Evolutionary conservation across 1,284 basidiomycete species (phyloP), one percentile per base, ranked within the genome.

Genomic region (Cystobasidiaceae sp.): DNA sequence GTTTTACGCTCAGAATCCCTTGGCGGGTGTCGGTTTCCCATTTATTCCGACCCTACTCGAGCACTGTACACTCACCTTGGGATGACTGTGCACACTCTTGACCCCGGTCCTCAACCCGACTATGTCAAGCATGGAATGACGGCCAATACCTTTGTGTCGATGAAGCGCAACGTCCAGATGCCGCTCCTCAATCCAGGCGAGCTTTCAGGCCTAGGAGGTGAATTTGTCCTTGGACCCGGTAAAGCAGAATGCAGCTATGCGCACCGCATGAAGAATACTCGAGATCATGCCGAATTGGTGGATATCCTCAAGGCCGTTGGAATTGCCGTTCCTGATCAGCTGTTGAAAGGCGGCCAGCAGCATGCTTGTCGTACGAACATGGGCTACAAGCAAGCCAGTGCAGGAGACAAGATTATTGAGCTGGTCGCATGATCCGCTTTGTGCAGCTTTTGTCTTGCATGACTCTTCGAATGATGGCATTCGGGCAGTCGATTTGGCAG

Each of bases 251-350:
- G 59, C 49, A 49, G n/a, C 23, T 62, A 27, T 52, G 59, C 59
- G 4, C 59, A 62, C 27, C 59, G 59, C 3, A 62, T 62, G 59
- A 41, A 41, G 48, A 41, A 45, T 13, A 62, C 59, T 4, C 32
- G 59, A 30, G 59, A 62, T 33, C 59, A 62, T 27, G 59, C 59
- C n/a, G 59, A 62, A 28, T 34, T 62, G 11, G 9, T 28, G 13
- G 59, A 62, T 25, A 62, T 62, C 3, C 30, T 62, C 17, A 62
- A 62, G 27, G 59, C 59, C 21, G 43, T 62, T 8, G 59, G 59
- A n/a, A 33, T 51, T 27, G 25, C 48, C 21, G 21, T 49, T 25
- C 59, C 59, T 7, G 33, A 34, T 13, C 23, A 43, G 23, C 17
- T 60, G 9, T n/a, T 28, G 46, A 4, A n/a, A n/a, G n/a, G n/a